Percentiles rank a stretch among this genome's conserved stretches.
Evolutionary conservation across 2,329 filamentous ascomycete genomes (phyloP).

Genomic region (Esteya vermicola): DNA sequence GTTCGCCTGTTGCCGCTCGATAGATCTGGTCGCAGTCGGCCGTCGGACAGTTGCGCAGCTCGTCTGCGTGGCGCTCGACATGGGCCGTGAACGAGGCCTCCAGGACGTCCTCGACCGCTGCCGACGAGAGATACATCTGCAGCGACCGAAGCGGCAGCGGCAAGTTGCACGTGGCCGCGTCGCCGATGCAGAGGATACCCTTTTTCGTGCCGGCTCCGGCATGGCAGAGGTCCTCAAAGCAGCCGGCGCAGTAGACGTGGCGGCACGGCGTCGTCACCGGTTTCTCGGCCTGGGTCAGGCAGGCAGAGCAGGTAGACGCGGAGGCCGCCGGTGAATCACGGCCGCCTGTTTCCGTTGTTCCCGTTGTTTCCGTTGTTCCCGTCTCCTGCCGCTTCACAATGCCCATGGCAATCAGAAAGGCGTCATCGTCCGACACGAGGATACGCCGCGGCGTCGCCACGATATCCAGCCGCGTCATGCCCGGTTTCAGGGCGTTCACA

Average conservation of each 20-base stretch:
- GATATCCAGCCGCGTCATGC: slow-evolving; percentile 18
- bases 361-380: not conserved
- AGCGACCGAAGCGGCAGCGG: slow-evolving; percentile 15
- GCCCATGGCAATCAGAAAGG: not conserved
- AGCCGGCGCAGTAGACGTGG: slow-evolving; percentile 27
- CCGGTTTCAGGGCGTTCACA: slow-evolving; percentile 12
- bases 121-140: slow-evolving; percentile 16
- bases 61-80: slow-evolving; percentile 16
- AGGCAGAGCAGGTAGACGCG: slow-evolving; percentile 16
- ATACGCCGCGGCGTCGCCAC: slow-evolving; percentile 18
- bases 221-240: slow-evolving; percentile 22
- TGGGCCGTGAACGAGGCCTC: slow-evolving; percentile 20
- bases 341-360: not conserved
- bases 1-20: slow-evolving; percentile 15
- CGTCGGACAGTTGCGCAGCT: slow-evolving; percentile 25
- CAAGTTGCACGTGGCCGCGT: slow-evolving; percentile 11
- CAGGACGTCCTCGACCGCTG: slow-evolving; percentile 22
- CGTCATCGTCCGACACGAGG: slow-evolving; percentile 14
- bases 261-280: slow-evolving; percentile 20
- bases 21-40: slow-evolving; percentile 29
- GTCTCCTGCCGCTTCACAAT: not conserved
- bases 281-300: slow-evolving; percentile 21
- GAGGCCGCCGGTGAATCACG: too few relatives aligned
- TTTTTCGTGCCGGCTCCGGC: slow-evolving; percentile 1
- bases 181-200: slow-evolving; percentile 7